Evolutionary conservation across 2,329 filamentous ascomycete genomes (phyloP).

Genomic region (Aspergillus clavatus): DNA sequence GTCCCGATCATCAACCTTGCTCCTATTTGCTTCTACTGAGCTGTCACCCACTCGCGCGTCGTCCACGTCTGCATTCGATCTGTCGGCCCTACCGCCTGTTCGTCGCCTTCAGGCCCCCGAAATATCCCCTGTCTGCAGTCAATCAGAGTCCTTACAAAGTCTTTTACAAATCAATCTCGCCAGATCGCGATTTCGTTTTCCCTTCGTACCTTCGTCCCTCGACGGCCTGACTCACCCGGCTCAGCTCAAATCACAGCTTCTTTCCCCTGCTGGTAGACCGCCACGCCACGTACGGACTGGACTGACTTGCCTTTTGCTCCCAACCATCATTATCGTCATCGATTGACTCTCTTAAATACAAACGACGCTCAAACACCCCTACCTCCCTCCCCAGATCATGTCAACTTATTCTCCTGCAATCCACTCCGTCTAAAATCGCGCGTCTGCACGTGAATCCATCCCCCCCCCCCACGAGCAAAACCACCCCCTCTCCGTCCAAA

Average conservation of each 20-base stretch:
- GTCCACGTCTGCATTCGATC: conserved; percentile 18
- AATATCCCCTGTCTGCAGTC: not conserved
- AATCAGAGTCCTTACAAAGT: no score
- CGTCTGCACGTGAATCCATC: conserved; percentile 17
- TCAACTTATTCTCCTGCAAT: conserved; percentile 6
- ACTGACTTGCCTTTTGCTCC: conserved; percentile 2
- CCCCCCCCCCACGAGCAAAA: conserved; percentile 2
- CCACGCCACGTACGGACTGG: conserved; percentile 10
- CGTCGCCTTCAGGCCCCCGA: conserved; percentile 2
- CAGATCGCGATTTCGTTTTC: not conserved
- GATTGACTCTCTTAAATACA: no score
- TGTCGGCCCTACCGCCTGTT: conserved; percentile 18
- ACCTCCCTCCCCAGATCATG: not conserved
- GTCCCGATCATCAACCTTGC: conserved; percentile 8
- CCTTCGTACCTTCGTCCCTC: not conserved
- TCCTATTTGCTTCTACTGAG: conserved; percentile 11
- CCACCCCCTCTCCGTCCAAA: conserved; percentile 3
- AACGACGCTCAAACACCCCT: not conserved
- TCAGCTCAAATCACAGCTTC: not conserved
- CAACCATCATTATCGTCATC: conserved; percentile 5
- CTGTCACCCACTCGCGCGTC: conserved; percentile 16
- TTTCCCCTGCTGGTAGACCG: not conserved
- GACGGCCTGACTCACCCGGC: not conserved
- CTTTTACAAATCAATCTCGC: no score
- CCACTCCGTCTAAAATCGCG: conserved; percentile 11